Evolutionary conservation across 768 basidiomycete genomes (phyloP).

Genomic region (Suillus variegatus): DNA sequence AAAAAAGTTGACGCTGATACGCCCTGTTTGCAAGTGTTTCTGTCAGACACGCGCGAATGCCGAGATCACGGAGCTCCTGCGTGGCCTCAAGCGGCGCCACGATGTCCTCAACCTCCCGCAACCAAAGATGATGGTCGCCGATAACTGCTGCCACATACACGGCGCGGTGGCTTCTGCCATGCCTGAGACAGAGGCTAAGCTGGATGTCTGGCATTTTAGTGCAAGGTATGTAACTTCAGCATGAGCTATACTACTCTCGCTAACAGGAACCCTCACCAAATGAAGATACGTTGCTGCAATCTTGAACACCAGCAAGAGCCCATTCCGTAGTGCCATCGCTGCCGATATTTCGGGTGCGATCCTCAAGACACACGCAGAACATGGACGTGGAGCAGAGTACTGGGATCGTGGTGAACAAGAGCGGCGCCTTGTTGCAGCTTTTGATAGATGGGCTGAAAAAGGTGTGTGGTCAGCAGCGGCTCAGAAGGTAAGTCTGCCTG

Average conservation of each 20-base stretch:
- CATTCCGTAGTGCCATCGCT: conserved; percentile 1
- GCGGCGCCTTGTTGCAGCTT: too few relatives aligned
- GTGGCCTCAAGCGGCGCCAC: conserved; percentile 12
- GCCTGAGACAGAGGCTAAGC: conserved; percentile 6
- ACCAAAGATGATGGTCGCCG: conserved; percentile 17
- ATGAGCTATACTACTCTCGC: neutral
- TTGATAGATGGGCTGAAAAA: too few relatives aligned
- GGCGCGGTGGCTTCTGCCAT: conserved; percentile 10
- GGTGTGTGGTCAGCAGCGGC: too few relatives aligned
- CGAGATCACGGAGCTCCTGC: conserved; percentile 17
- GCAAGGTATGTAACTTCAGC: conserved; percentile 12
- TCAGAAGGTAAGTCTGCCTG: too few relatives aligned
- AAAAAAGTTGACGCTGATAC: too few relatives aligned
- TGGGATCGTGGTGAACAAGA: too few relatives aligned
- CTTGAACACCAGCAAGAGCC: conserved; percentile 15
- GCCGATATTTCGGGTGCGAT: too few relatives aligned
- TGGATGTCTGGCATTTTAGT: conserved; percentile 24
- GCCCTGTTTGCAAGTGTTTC: neutral
- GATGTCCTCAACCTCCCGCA: conserved; percentile 6
- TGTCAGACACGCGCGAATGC: conserved; percentile 18
- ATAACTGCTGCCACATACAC: conserved; percentile 25
- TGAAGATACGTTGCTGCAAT: conserved; percentile 16
- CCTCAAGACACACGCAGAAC: too few relatives aligned
- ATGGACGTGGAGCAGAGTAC: too few relatives aligned
- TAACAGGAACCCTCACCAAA: neutral